A percentile compares a stretch with the other conserved stretches of the same genome.
These are phyloP conservation scores for Rhododendron kiyosumense DNA, from an alignment of 148 eudicot species.

Conservation along the genomic window DNA sequence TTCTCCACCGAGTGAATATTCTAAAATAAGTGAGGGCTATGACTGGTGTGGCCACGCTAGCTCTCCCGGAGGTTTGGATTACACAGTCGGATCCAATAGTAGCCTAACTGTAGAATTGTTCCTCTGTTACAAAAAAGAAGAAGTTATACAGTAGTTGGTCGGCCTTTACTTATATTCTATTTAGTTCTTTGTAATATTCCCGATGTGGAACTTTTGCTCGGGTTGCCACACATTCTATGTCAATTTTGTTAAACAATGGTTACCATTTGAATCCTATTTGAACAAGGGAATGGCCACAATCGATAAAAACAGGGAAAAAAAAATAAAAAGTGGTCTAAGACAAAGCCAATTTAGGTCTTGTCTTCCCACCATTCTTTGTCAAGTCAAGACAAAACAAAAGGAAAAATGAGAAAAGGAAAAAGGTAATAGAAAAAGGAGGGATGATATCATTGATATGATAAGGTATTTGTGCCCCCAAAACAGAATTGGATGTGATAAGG, in stretches of 20 bases:
- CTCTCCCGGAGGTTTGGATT: too few relatives aligned
- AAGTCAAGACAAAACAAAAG: not conserved
- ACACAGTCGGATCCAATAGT: too few relatives aligned
- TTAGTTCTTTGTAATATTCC: too few relatives aligned
- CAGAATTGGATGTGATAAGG: not conserved
- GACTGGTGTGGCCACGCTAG: too few relatives aligned
- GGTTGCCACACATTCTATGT: too few relatives aligned
- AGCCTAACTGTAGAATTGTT: too few relatives aligned
- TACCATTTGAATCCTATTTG: not conserved
- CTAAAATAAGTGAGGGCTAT: too few relatives aligned
- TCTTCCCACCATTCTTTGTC: not conserved
- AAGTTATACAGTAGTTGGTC: too few relatives aligned
- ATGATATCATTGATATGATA: not conserved
- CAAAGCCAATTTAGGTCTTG: not conserved
- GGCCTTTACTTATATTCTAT: too few relatives aligned
- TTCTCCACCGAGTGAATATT: too few relatives aligned
- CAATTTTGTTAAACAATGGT: not conserved
- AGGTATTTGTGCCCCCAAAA: not conserved
- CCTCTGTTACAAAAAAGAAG: too few relatives aligned
- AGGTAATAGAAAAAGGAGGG: not conserved
- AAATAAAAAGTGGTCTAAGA: not conserved
- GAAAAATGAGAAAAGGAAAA: not conserved
- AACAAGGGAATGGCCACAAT: not conserved
- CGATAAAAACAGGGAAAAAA: not conserved
- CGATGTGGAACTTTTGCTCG: too few relatives aligned